Base-by-base conservation (phyloP, 1,284 basidiomycete species). In the Athelia sp. region DNA sequence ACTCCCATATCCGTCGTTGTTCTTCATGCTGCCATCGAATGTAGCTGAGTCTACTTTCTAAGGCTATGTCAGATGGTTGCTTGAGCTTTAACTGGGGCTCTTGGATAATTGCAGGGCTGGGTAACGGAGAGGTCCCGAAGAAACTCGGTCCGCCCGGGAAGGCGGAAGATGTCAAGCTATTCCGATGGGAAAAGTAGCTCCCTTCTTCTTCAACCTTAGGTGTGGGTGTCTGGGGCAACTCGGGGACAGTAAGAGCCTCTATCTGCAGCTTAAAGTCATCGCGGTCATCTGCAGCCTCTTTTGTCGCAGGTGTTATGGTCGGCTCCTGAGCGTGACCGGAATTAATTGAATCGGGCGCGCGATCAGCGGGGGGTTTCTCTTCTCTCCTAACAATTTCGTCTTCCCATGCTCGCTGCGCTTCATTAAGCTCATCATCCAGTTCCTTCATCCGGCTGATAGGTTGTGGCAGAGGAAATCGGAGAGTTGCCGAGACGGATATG, bases 401-500 rank as follows among this genome's bases (percentile, higher is more conserved):
- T 58, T 95, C 91, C 79, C 90, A 91, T 24, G 78, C 80, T 43
- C 74, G 72, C 54, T 88, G 87, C 6, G 85, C 77, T 36, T 74
- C 73, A 23, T 76, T 70, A 17, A 96, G 75, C 50, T 82, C 76
- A 24, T 85, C 79, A 58, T 96, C 92, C 9, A 96, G 72, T 55
- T 91, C 83, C 57, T 90, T 90, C 90, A 98, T 94, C 52, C 79
- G 78, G 3, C 81, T 75, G 29, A 98, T 81, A 2, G 93, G 88
- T 58, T 90, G 85, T 1, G 95, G 95, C 14, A 94, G 93, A 13
- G 87, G 87, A 63, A 96, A 94, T 11, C 90, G 82, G 35, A 98
- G 73, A 0, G 92, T 91, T 0, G 93, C 88, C 4, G 93, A 96
- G 29, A 93, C 90, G 1, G 93, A 96, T 21, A 97, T 87, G 57